phyloP scores from a whole-genome alignment of 2,329 filamentous ascomycete species.

The Curvularia spicifera region DNA sequence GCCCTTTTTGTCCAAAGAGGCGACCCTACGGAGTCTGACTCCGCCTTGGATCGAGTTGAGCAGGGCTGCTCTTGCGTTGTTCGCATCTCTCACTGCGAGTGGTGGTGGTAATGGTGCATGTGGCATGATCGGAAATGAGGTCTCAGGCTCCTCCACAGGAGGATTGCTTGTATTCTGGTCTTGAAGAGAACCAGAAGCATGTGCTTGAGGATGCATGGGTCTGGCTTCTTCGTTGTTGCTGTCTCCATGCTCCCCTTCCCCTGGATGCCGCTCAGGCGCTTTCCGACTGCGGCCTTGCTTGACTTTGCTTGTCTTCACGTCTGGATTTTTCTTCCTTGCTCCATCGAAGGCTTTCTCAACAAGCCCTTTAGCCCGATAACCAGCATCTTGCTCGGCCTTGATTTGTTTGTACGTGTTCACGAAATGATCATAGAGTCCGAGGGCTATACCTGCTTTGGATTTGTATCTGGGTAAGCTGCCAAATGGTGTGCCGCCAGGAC shows the following conservation, averaged over 20 bases:
- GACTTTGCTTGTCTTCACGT: neutral
- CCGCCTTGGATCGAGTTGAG: conserved; percentile 6
- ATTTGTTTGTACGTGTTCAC: conserved; percentile 33
- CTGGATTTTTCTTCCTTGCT: conserved; percentile 13
- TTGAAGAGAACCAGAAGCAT: neutral
- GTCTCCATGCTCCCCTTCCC: neutral
- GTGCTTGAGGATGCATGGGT: neutral
- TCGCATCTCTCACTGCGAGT: neutral
- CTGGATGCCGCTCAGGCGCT: neutral
- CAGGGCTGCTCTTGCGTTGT: neutral
- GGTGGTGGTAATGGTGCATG: neutral
- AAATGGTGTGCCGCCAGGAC: conserved; percentile 27
- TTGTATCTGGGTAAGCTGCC: conserved; percentile 28
- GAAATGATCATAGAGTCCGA: conserved; percentile 28
- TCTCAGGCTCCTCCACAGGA: neutral
- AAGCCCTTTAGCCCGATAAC: conserved; percentile 19
- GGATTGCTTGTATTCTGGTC: neutral
- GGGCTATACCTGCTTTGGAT: conserved; percentile 20
- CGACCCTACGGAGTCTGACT: conserved; percentile 9
- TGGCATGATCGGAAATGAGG: conserved; percentile 1
- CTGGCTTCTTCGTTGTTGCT: neutral
- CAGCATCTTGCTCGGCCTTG: conserved; percentile 28
- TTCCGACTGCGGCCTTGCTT: neutral
- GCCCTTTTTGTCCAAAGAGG: conserved; percentile 5
- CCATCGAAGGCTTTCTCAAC: conserved; percentile 24